Percentiles rank a stretch among this genome's conserved stretches.
These are phyloP conservation scores for Cercospora sp. DNA, from an alignment of 2,329 filamentous ascomycete genomes.

Conservation along the genomic window DNA sequence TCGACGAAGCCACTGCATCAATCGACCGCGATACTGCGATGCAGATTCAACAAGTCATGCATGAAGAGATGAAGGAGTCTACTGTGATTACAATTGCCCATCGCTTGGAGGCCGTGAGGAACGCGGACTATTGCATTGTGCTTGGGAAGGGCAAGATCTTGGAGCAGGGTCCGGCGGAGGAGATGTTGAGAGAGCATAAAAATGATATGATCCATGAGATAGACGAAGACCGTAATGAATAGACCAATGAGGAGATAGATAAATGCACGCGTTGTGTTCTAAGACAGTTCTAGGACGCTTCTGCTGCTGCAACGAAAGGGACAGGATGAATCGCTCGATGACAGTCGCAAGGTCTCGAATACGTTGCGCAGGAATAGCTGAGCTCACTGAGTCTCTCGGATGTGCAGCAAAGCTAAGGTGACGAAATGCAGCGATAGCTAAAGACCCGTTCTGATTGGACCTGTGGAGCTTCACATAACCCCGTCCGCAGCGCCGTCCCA, in stretches of 20 bases:
- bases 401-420: neutral
- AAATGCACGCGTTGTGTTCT: neutral
- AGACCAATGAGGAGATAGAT: neutral
- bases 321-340: neutral
- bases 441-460: neutral
- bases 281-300: neutral
- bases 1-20: conserved; percentile 67
- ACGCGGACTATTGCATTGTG: conserved; percentile 58
- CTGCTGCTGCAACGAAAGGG: neutral
- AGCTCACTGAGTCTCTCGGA: neutral
- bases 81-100: conserved; percentile 69
- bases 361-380: neutral
- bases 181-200: conserved; percentile 29
- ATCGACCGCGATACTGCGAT: conserved; percentile 64
- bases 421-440: neutral
- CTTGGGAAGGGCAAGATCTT: conserved; percentile 54
- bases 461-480: neutral
- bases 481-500: neutral
- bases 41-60: conserved; percentile 56
- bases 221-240: conserved; percentile 2
- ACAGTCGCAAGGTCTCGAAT: neutral
- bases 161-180: conserved; percentile 39
- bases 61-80: conserved; percentile 58
- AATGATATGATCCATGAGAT: conserved; percentile 18
- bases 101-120: conserved; percentile 62